Percentiles rank a stretch among this genome's conserved stretches.
Conservation (phyloP, 768 basidiomycete genomes). For the Leccinum fibrillosum region DNA sequence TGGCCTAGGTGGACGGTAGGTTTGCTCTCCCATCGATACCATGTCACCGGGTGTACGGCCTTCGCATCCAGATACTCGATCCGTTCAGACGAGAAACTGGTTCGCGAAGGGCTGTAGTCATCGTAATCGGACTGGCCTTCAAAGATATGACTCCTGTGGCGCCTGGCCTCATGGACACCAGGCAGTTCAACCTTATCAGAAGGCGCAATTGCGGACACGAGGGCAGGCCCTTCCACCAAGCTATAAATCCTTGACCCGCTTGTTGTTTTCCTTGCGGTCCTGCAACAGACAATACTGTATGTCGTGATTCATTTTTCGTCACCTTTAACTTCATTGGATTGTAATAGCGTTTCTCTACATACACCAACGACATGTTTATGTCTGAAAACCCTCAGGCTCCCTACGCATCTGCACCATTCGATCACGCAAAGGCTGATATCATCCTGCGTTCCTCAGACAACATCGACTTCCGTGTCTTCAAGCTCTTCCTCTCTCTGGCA, state of each 20-base stretch:
- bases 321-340: neutral
- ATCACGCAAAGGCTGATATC: conserved; percentile 22
- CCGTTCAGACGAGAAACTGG: neutral
- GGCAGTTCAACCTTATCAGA: too few species aligned
- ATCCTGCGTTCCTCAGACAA: conserved; percentile 27
- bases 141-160: too few species aligned
- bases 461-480: conserved; percentile 28
- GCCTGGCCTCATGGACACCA: neutral
- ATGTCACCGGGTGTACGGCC: neutral
- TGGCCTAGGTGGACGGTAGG: too few species aligned
- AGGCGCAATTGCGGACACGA: too few species aligned
- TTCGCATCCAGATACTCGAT: neutral
- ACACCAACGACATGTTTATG: neutral
- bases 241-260: neutral
- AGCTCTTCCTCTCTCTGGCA: neutral
- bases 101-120: too few species aligned
- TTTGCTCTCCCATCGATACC: neutral
- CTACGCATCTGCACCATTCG: conserved; percentile 19
- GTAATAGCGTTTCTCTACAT: neutral
- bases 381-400: neutral
- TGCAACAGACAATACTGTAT: neutral
- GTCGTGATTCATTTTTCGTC: neutral
- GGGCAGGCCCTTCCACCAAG: too few species aligned
- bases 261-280: neutral
- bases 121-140: too few species aligned